Percentiles rank a stretch among this genome's conserved stretches.
phyloP scores from a whole-genome alignment of 805 yeast species.

The Saccharomycopsis malanga region DNA sequence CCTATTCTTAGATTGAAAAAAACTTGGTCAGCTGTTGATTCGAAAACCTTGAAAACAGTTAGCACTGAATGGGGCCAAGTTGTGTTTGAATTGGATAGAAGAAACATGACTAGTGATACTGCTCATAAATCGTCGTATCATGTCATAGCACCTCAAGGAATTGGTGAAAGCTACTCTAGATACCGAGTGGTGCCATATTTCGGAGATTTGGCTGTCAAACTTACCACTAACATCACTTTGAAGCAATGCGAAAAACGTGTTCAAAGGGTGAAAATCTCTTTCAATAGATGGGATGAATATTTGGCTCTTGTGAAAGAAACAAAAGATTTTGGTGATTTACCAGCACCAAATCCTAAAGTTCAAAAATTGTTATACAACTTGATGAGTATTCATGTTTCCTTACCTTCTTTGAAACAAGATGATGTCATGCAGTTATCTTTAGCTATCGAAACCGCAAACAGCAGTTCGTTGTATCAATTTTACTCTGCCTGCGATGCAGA shows the following conservation, averaged over 20 bases:
- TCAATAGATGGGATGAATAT: conserved; percentile 79
- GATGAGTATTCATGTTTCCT: conserved; percentile 37
- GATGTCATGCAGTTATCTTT: conserved; percentile 60
- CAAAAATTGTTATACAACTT: conserved; percentile 38
- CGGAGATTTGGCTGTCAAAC: conserved; percentile 69
- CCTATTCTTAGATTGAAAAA: conserved; percentile 68
- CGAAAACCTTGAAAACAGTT: conserved; percentile 49
- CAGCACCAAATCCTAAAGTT: conserved; percentile 29
- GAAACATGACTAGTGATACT: conserved; percentile 53
- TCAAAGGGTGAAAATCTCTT: conserved; percentile 61
- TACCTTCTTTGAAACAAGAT: conserved; percentile 40
- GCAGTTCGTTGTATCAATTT: conserved; percentile 14
- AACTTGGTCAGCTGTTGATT: conserved; percentile 70
- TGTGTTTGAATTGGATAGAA: conserved; percentile 76
- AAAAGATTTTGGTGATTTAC: conserved; percentile 27
- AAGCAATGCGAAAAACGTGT: conserved; percentile 58
- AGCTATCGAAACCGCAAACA: conserved; percentile 51
- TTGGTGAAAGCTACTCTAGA: conserved; percentile 71
- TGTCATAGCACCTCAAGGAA: conserved; percentile 80
- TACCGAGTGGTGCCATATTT: conserved; percentile 80
- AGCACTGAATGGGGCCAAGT: conserved; percentile 90
- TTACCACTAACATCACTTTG: conserved; percentile 29
- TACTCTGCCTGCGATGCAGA: conserved; percentile 6
- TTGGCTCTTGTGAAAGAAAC: conserved; percentile 42
- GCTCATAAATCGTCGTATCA: conserved; percentile 56